phyloP scores from a whole-genome alignment of 208 protist genomes.

The Trypanosoma cruzi region DNA sequence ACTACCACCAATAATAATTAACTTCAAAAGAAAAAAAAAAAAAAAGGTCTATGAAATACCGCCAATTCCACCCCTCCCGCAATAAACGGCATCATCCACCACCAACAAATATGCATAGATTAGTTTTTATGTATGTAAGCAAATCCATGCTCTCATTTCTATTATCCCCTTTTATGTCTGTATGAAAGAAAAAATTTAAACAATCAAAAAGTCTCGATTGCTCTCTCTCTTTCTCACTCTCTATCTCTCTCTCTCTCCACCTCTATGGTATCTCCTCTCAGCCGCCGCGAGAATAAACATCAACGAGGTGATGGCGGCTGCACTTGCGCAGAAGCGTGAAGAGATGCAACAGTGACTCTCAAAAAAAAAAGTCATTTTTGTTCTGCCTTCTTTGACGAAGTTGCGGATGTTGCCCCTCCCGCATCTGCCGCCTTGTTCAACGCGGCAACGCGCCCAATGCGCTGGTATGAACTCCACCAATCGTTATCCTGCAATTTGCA shows the following conservation, averaged over 20 bases:
- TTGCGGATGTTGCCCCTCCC: not conserved
- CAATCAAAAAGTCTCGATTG: too few relatives aligned
- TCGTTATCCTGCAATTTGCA: slow-evolving; percentile 20
- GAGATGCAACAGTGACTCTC: not conserved
- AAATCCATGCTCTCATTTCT: too few relatives aligned
- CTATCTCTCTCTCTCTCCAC: not conserved
- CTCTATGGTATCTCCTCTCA: not conserved
- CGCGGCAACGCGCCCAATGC: slow-evolving; percentile 58
- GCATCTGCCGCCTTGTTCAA: slow-evolving; percentile 34
- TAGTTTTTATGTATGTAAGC: not conserved
- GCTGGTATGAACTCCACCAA: slow-evolving; percentile 80
- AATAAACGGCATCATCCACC: not conserved
- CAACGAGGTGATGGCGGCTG: not conserved
- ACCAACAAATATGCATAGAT: too few relatives aligned
- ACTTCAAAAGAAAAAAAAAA: not conserved
- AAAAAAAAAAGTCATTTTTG: not conserved
- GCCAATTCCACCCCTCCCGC: too few relatives aligned
- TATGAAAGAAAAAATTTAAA: too few relatives aligned
- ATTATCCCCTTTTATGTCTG: too few relatives aligned
- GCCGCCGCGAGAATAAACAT: not conserved
- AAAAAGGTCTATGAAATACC: not conserved
- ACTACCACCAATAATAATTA: not conserved
- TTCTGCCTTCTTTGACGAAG: slow-evolving; percentile 1
- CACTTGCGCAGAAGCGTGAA: not conserved
- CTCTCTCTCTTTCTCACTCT: not conserved